Percentiles rank a stretch among this genome's conserved stretches.
Conservation (phyloP, 805 yeast species). For the Candida peoriensis region DNA sequence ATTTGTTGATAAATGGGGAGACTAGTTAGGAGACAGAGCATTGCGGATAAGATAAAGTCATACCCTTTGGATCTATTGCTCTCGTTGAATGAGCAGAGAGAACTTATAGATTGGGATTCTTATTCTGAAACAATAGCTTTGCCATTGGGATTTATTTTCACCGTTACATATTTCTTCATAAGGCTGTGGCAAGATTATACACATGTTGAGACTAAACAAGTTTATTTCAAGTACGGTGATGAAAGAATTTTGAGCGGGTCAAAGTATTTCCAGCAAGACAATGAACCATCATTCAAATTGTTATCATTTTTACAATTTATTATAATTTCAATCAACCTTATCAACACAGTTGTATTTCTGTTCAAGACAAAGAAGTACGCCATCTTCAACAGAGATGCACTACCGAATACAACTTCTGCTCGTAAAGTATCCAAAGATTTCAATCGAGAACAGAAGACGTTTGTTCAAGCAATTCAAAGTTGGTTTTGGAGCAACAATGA, state of each 20-base stretch:
- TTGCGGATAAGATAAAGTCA: conserved; percentile 15
- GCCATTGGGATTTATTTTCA: conserved; percentile 20
- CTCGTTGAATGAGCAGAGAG: conserved; percentile 22
- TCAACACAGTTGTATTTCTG: conserved; percentile 18
- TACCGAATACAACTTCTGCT: conserved; percentile 13
- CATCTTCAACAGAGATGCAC: conserved; percentile 20
- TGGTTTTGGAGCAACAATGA: conserved; percentile 4
- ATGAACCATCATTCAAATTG: conserved; percentile 4
- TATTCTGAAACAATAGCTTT: conserved; percentile 21
- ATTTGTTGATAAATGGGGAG: too few species aligned
- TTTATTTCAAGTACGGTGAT: conserved; percentile 10
- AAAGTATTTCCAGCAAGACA: conserved; percentile 13
- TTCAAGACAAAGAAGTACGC: conserved; percentile 22
- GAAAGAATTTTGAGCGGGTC: conserved; percentile 16
- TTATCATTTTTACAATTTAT: conserved; percentile 6
- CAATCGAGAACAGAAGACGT: background rate
- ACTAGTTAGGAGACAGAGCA: conserved; percentile 17
- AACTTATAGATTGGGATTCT: conserved; percentile 25
- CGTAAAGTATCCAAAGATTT: conserved; percentile 14
- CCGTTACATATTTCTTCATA: conserved; percentile 20
- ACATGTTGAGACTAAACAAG: conserved; percentile 1
- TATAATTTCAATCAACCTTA: conserved; percentile 15
- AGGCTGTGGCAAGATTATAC: conserved; percentile 22
- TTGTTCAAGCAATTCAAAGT: background rate
- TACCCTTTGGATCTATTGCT: conserved; percentile 23